These are phyloP conservation scores for Malus hybrid DNA, from an alignment of 331 rosid species.

Conservation along the genomic window DNA sequence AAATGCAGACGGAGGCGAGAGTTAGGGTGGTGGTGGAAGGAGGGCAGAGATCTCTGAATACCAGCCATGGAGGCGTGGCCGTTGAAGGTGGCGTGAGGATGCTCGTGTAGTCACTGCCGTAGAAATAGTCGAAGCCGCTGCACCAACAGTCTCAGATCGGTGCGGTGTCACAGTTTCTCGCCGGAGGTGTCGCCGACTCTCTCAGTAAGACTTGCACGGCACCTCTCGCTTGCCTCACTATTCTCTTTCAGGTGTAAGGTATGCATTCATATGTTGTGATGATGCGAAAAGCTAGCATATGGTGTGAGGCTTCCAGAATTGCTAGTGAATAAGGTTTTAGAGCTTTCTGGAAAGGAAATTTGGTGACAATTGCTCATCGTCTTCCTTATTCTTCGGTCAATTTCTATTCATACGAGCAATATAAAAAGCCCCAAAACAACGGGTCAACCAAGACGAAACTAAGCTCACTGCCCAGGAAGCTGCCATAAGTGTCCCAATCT, in stretches of 20 bases:
- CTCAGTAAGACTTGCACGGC: constrained; percentile 92
- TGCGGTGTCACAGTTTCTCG: constrained; percentile 73
- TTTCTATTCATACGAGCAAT: constrained; percentile 87
- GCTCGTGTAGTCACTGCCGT: constrained; percentile 31
- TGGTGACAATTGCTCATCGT: constrained; percentile 94
- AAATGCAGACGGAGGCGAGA: constrained; percentile 93
- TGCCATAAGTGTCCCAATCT: no score
- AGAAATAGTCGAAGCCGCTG: constrained; percentile 21
- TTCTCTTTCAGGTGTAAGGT: constrained; percentile 99
- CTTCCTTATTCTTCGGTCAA: constrained; percentile 90
- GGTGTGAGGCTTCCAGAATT: constrained; percentile 94
- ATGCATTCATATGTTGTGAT: constrained; percentile 87
- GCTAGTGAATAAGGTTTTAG: constrained; percentile 81
- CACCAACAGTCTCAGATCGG: constrained; percentile 70
- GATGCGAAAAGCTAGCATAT: constrained; percentile 65
- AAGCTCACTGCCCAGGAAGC: no score
- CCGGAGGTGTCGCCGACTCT: constrained; percentile 97
- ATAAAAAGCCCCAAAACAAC: constrained; percentile 34
- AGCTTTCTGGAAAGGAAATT: constrained; percentile 98
- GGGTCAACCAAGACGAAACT: no score
- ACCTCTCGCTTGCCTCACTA: constrained; percentile 92
- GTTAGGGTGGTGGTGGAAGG: constrained; percentile 70
- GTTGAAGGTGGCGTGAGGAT: constrained; percentile 54
- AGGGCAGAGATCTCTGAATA: constrained; percentile 42
- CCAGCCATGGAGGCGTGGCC: constrained; percentile 40